phyloP scores from a whole-genome alignment of 2,329 filamentous ascomycete species.

The Neopestalotiopsis sp. region DNA sequence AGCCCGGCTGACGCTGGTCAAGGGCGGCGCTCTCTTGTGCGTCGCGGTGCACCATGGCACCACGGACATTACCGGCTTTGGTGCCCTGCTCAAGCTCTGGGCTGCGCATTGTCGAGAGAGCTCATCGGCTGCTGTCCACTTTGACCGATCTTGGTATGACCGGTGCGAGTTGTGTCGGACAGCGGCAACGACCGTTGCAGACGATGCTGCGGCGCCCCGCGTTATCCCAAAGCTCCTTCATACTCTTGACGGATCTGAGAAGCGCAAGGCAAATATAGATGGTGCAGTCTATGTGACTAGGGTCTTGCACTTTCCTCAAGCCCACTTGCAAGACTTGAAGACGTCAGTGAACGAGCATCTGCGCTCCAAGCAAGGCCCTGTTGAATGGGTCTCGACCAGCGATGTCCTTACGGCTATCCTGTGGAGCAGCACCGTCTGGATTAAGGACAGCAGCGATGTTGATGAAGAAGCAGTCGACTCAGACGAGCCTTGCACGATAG shows the following conservation, averaged over 20 bases:
- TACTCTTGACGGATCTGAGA: constrained; percentile 14
- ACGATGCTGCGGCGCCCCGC: background rate
- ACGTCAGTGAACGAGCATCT: constrained; percentile 25
- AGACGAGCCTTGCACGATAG: constrained; percentile 23
- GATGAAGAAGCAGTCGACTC: background rate
- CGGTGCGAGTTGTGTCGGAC: constrained; percentile 21
- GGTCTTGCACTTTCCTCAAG: constrained; percentile 31
- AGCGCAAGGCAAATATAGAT: background rate
- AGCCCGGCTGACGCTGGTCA: constrained; percentile 27
- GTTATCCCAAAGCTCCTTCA: constrained; percentile 28
- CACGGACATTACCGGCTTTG: constrained; percentile 36
- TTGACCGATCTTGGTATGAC: constrained; percentile 28
- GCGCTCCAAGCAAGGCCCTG: background rate
- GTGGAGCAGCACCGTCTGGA: constrained; percentile 31
- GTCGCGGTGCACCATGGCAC: constrained; percentile 33
- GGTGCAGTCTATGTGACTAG: constrained; percentile 23
- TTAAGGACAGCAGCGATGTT: constrained; percentile 15
- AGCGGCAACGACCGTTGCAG: too few species aligned
- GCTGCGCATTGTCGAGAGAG: constrained; percentile 30
- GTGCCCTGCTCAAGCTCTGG: constrained; percentile 33
- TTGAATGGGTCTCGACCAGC: constrained; percentile 33
- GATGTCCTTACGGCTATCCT: constrained; percentile 33
- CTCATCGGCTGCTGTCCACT: constrained; percentile 21
- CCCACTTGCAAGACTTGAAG: constrained; percentile 26
- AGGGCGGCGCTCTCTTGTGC: constrained; percentile 30